Evolutionary conservation across 23 red algal species (phyloP).

Genomic region (Agarophyton chilense): DNA sequence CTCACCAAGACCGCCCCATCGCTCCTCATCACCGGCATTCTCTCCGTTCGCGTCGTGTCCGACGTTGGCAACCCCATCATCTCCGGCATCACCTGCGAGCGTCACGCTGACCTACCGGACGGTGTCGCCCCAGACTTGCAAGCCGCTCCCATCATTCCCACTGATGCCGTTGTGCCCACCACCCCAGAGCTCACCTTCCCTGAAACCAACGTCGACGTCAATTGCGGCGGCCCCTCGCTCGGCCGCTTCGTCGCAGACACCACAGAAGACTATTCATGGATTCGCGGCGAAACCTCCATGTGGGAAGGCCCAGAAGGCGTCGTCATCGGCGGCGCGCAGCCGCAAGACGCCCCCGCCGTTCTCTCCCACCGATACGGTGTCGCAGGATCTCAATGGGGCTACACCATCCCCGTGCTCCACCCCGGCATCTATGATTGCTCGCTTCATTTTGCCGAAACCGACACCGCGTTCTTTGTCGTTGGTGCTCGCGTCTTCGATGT

Average conservation of each 20-base stretch:
- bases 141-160: background rate
- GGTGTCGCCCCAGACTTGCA: slow-evolving; percentile 18
- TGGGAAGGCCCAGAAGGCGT: slow-evolving; percentile 26
- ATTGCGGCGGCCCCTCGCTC: slow-evolving; percentile 22
- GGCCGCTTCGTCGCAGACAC: slow-evolving; percentile 55
- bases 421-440: slow-evolving; percentile 45
- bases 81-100: slow-evolving; percentile 58
- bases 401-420: slow-evolving; percentile 24
- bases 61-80: slow-evolving; percentile 36
- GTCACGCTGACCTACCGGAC: slow-evolving; percentile 13
- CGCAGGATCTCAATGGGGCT: slow-evolving; percentile 9
- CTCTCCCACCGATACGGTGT: slow-evolving; percentile 55
- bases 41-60: slow-evolving; percentile 35
- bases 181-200: background rate
- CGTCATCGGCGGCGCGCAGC: slow-evolving; percentile 46
- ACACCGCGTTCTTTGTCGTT: slow-evolving; percentile 24
- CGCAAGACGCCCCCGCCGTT: slow-evolving; percentile 22
- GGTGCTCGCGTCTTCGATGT: slow-evolving; percentile 56
- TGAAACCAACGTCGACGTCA: slow-evolving; percentile 24
- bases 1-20: slow-evolving; percentile 38
- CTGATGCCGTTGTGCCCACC: background rate
- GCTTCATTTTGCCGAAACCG: slow-evolving; percentile 59
- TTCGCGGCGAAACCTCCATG: slow-evolving; percentile 32
- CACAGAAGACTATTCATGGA: slow-evolving; percentile 27
- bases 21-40: slow-evolving; percentile 28